phyloP scores from a whole-genome alignment of 192 early-diverging fungal species.

The Coemansia sp. region DNA sequence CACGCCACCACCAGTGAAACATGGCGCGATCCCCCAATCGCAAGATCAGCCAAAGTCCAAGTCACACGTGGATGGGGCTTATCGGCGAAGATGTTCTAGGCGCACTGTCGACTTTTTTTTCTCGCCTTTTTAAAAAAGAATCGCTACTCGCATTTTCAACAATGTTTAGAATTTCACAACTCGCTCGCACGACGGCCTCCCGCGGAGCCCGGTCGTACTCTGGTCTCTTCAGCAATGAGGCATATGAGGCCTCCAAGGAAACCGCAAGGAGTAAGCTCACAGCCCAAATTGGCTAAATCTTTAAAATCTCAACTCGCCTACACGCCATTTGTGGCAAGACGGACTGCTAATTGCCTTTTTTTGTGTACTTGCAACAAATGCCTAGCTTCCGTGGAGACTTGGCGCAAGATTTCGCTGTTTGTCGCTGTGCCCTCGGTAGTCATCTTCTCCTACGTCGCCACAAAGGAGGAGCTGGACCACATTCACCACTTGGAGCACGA shows the following conservation, averaged over 20 bases:
- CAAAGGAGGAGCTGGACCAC: slow-evolving; percentile 48
- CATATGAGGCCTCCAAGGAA: slow-evolving; percentile 46
- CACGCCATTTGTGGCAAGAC: background rate
- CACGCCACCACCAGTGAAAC: slow-evolving; percentile 40
- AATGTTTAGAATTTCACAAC: slow-evolving; percentile 41
- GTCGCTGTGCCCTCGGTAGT: slow-evolving; percentile 32
- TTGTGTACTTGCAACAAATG: background rate
- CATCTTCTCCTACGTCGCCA: slow-evolving; percentile 38
- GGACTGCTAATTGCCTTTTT: background rate
- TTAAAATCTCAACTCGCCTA: background rate
- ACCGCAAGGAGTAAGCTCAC: slow-evolving; percentile 36
- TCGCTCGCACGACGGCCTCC: slow-evolving; percentile 37
- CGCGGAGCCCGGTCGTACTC: slow-evolving; percentile 47
- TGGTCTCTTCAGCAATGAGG: slow-evolving; percentile 25
- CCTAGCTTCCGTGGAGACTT: slow-evolving; percentile 48
- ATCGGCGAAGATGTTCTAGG: background rate
- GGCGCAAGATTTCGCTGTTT: slow-evolving; percentile 51
- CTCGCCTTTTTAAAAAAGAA: slow-evolving; percentile 3
- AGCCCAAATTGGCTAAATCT: background rate
- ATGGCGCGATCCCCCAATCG: background rate
- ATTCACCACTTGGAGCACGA: slow-evolving; percentile 54
- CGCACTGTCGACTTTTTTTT: background rate
- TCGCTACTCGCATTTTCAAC: background rate
- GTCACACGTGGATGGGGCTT: slow-evolving; percentile 19
- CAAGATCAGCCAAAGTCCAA: background rate